These are phyloP conservation scores for Globisporangium lucens DNA, from an alignment of 352 stramenopile species.

Conservation along the genomic window DNA sequence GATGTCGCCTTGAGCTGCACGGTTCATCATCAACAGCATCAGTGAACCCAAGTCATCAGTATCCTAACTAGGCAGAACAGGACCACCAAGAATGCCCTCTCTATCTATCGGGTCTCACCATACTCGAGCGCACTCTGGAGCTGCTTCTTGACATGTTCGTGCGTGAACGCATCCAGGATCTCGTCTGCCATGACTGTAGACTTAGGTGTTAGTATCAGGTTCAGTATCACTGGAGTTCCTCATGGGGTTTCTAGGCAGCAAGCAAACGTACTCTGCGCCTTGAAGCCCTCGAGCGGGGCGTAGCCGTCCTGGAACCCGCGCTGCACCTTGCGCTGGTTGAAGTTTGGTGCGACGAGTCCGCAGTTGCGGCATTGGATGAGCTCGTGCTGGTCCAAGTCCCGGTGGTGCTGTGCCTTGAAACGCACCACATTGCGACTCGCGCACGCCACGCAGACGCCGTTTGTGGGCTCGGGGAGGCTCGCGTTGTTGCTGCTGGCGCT, in stretches of 20 bases:
- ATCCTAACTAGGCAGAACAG: too few relatives aligned
- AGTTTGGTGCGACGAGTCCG: conserved; percentile 44
- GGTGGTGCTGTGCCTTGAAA: background rate
- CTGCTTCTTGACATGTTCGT: conserved; percentile 33
- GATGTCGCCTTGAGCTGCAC: conserved; percentile 21
- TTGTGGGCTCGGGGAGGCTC: conserved; percentile 17
- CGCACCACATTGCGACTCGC: conserved; percentile 37
- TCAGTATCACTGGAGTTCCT: background rate
- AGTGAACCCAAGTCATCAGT: too few relatives aligned
- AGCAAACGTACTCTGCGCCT: conserved; percentile 19
- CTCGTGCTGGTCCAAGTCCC: background rate
- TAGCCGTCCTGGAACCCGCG: conserved; percentile 26
- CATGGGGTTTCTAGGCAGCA: background rate
- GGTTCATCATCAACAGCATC: too few relatives aligned
- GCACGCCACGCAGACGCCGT: conserved; percentile 55
- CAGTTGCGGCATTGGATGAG: conserved; percentile 48
- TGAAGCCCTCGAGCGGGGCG: conserved; percentile 25
- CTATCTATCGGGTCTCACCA: conserved; percentile 20
- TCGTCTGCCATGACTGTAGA: conserved; percentile 44
- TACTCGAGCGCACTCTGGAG: conserved; percentile 35
- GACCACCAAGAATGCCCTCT: background rate
- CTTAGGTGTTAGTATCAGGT: background rate
- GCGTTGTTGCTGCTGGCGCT: background rate
- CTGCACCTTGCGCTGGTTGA: conserved; percentile 28
- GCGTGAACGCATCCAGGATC: conserved; percentile 43